Evolutionary conservation across 1,284 basidiomycete species (phyloP).

Genomic region (Austroboletus niveus): DNA sequence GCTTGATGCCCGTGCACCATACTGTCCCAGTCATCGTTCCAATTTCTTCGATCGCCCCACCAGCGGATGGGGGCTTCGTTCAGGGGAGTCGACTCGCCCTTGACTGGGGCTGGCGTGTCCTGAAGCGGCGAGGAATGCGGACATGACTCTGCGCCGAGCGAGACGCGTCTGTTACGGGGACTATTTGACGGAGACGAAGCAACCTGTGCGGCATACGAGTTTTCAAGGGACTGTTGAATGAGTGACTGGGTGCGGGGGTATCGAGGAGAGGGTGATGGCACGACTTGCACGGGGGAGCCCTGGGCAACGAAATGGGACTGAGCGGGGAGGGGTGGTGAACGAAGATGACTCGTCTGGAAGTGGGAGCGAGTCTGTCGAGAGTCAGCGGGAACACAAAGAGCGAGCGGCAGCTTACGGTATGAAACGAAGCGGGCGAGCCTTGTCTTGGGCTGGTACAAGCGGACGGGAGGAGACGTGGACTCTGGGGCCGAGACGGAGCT

Average conservation of each 20-base stretch:
- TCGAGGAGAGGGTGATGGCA: constrained; percentile 7
- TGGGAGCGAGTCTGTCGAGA: constrained; percentile 9
- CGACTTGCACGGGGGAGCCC: constrained; percentile 5
- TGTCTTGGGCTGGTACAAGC: constrained; percentile 1
- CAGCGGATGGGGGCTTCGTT: constrained; percentile 21
- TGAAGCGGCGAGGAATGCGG: neutral
- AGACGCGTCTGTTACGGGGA: constrained; percentile 5
- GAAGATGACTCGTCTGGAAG: neutral
- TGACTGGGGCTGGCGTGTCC: neutral
- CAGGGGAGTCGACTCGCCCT: constrained; percentile 14
- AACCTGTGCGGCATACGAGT: neutral
- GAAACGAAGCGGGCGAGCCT: constrained; percentile 11
- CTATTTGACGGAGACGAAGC: constrained; percentile 1
- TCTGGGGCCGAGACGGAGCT: constrained; percentile 1
- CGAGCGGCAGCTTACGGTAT: constrained; percentile 9
- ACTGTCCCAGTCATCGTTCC: constrained; percentile 23
- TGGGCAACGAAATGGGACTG: constrained; percentile 9
- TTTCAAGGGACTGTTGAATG: constrained; percentile 18
- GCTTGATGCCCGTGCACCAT: too few relatives aligned
- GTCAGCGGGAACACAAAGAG: neutral
- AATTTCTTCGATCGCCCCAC: constrained; percentile 18
- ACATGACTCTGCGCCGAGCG: constrained; percentile 7
- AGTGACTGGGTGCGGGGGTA: constrained; percentile 17
- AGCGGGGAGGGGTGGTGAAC: constrained; percentile 4
- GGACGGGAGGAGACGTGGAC: constrained; percentile 7